These are phyloP conservation scores for Canavalia gladiata DNA, from an alignment of 306 rosid genomes.

Conservation along the genomic window DNA sequence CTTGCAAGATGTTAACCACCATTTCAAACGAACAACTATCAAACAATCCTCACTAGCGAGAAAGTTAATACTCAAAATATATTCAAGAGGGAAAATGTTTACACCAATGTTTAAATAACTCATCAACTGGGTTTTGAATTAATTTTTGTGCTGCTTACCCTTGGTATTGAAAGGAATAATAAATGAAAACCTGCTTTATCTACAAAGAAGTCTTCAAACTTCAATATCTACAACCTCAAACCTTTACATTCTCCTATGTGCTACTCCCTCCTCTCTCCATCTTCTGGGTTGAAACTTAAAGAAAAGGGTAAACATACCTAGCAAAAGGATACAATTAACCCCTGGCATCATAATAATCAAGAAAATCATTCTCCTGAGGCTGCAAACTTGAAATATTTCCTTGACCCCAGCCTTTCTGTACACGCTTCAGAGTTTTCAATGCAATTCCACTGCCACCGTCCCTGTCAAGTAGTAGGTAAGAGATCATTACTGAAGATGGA, in stretches of 20 bases:
- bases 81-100: constrained; percentile 13
- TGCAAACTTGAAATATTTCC: constrained; percentile 63
- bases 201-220: constrained; percentile 41
- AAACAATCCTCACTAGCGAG: background rate
- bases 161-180: constrained; percentile 22
- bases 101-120: constrained; percentile 5
- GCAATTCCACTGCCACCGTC: constrained; percentile 79
- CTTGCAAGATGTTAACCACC: constrained; percentile 29
- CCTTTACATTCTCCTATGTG: constrained; percentile 29
- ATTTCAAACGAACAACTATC: too few relatives aligned
- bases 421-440: constrained; percentile 76
- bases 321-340: constrained; percentile 30
- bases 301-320: constrained; percentile 21
- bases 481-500: constrained; percentile 39
- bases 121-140: constrained; percentile 31
- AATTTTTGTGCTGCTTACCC: constrained; percentile 10
- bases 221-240: constrained; percentile 38
- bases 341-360: constrained; percentile 64
- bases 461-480: constrained; percentile 57
- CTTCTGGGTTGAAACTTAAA: constrained; percentile 12
- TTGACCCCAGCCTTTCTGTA: constrained; percentile 90
- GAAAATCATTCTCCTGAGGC: constrained; percentile 55
- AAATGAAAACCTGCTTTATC: constrained; percentile 26
- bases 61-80: background rate
- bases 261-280: background rate